Base-by-base conservation (phyloP, 352 stramenopile species). In the Pythium myriotylum region DNA sequence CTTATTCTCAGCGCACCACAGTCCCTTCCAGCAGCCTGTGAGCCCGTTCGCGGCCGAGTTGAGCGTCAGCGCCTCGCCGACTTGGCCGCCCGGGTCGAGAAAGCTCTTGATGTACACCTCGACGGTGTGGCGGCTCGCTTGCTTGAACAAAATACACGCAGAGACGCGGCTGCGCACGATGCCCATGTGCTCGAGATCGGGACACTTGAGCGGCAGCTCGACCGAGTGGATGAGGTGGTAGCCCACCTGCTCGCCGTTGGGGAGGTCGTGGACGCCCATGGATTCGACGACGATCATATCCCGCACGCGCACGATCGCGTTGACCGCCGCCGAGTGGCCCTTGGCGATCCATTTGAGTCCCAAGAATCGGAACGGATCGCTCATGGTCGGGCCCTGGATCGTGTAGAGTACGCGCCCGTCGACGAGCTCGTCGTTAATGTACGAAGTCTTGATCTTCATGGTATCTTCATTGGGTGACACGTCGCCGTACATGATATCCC, bases 401-500 rank as follows among this genome's bases (percentile, higher is more conserved):
- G 50, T 70, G 20, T 61, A 26, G 9, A 82, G 45, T 26, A 77
- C 62, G 50, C 9, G 54, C 55, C 60, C n/a, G 41, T 67, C 64
- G 39, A 48, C 27, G 14, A 70, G 54, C n/a, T 63, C 54, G 48
- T 74, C 65, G 3, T 66, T 51, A 12, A 76, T 49, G 32, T 60
- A 49, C 10, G 53, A 35, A 12, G 59, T 59, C 26, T 77, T 79
- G 41, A 81, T 72, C 46, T 80, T 77, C 47, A 84, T 57, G 1
- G 61, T 16, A 46, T 55, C 20, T 57, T 46, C 27, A 46, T 79
- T 13, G 64, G 53, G 49, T 26, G 73, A 73, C 49, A 81, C 61
- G 12, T 65, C 75, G 14, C 78, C 78, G 54, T 84, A 88, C 62
- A 88, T 83, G 43, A 81, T 72, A 58, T 90, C 78, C 60, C 86